Conservation (phyloP, 2,329 filamentous ascomycete genomes). For the Fusarium staphyleae region DNA sequence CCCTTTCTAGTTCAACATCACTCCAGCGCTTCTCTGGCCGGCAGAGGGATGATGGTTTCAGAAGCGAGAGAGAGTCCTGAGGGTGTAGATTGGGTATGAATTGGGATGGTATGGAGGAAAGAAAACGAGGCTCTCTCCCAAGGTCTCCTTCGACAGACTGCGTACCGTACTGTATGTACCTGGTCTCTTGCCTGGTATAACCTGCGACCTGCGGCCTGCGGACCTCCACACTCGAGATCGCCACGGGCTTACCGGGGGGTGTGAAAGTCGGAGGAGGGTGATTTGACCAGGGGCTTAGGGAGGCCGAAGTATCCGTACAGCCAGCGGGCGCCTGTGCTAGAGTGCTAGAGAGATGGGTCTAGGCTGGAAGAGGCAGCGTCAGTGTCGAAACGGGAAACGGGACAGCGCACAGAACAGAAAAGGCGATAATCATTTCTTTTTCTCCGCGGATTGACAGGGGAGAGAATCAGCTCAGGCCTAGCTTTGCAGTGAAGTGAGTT, state of each 20-base stretch:
- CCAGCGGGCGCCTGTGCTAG: conserved; percentile 10
- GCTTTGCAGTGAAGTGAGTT: not conserved
- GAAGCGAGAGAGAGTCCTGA: conserved; percentile 5
- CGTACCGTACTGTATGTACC: conserved; percentile 36
- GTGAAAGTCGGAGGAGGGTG: conserved; percentile 25
- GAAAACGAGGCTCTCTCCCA: conserved; percentile 26
- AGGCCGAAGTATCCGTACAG: conserved; percentile 31
- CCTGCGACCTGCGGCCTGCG: conserved; percentile 26
- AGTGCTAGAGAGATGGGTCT: conserved; percentile 27
- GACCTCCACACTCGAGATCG: conserved; percentile 40
- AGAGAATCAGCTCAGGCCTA: not conserved
- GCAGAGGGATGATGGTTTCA: conserved; percentile 33
- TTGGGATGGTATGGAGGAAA: conserved; percentile 26
- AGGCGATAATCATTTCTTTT: conserved; percentile 16
- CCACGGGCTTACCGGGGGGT: conserved; percentile 37
- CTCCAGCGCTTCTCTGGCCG: conserved; percentile 40
- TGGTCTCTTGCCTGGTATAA: conserved; percentile 29
- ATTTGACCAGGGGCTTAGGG: conserved; percentile 35
- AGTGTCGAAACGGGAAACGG: conserved; percentile 18
- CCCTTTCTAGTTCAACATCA: conserved; percentile 40
- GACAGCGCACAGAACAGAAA: conserved; percentile 17
- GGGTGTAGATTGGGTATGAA: conserved; percentile 13
- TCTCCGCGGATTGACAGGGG: not conserved
- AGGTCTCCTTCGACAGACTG: conserved; percentile 29
- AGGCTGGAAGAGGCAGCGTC: conserved; percentile 21